These are phyloP conservation scores for Trichoderma gracile DNA, from an alignment of 2,329 filamentous ascomycete species.

Conservation along the genomic window DNA sequence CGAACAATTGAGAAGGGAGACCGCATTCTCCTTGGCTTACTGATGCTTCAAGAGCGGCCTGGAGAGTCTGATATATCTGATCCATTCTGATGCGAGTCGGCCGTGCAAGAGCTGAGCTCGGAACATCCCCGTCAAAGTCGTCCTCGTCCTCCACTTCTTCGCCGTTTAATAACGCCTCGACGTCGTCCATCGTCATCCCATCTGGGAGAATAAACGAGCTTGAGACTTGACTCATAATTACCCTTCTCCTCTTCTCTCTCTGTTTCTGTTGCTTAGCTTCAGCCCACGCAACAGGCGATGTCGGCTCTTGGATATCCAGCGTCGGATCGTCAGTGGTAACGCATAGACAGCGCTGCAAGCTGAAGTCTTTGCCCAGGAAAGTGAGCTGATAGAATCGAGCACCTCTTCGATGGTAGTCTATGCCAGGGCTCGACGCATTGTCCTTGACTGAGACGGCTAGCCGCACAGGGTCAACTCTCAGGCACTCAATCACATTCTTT, in stretches of 20 bases:
- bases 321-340: conserved; percentile 32
- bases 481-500: conserved; percentile 30
- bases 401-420: conserved; percentile 37
- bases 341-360: conserved; percentile 45
- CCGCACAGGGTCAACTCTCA: conserved; percentile 36
- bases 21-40: conserved; percentile 29
- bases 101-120: neutral
- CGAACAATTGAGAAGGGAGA: conserved; percentile 34
- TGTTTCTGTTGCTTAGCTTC: conserved; percentile 32
- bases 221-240: conserved; percentile 35
- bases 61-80: conserved; percentile 30
- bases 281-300: conserved; percentile 33
- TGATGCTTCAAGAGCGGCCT: conserved; percentile 28
- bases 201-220: conserved; percentile 43
- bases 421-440: conserved; percentile 32
- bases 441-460: conserved; percentile 27
- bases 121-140: neutral
- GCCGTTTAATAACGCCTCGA: conserved; percentile 29
- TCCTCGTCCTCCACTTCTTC: neutral
- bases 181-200: conserved; percentile 34
- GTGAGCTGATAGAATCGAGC: conserved; percentile 51
- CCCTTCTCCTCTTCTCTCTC: conserved; percentile 36
- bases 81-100: conserved; percentile 34
- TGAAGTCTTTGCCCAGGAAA: conserved; percentile 45
- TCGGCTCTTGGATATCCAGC: conserved; percentile 35